Evolutionary conservation across 2,329 filamentous ascomycete species (phyloP).

Genomic region (Lachnellula cervina): DNA sequence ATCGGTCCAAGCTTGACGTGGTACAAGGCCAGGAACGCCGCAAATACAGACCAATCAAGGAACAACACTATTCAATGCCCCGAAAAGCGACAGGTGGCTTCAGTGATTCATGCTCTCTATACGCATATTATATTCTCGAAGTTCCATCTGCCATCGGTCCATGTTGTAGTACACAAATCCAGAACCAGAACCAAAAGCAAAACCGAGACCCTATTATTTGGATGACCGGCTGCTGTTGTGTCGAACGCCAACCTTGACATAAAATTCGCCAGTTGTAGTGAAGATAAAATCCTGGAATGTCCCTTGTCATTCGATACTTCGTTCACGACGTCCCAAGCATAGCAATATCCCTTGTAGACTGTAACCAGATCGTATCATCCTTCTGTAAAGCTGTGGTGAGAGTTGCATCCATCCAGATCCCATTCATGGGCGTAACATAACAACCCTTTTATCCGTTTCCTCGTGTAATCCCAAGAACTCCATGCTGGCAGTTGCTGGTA

Average conservation of each 20-base stretch:
- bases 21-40: too few relatives aligned
- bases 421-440: slow-evolving; percentile 29
- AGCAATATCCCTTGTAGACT: slow-evolving; percentile 55
- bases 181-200: slow-evolving; percentile 60
- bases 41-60: too few relatives aligned
- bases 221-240: neutral
- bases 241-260: slow-evolving; percentile 34
- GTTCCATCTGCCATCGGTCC: slow-evolving; percentile 38
- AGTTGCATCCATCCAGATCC: slow-evolving; percentile 51
- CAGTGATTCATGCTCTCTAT: too few relatives aligned
- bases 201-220: slow-evolving; percentile 41
- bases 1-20: too few relatives aligned
- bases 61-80: too few relatives aligned
- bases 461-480: slow-evolving; percentile 14
- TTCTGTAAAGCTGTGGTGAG: slow-evolving; percentile 51
- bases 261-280: slow-evolving; percentile 49
- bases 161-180: slow-evolving; percentile 40
- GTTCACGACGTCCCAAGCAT: slow-evolving; percentile 61
- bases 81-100: too few relatives aligned
- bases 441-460: neutral
- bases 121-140: slow-evolving; percentile 11
- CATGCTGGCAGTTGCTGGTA: slow-evolving; percentile 48
- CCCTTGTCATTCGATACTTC: slow-evolving; percentile 54
- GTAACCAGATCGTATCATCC: slow-evolving; percentile 53
- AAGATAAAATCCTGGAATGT: slow-evolving; percentile 48